A percentile compares a stretch with the other conserved stretches of the same genome.
These are phyloP conservation scores for Hawksworthiomyces lignivorus DNA, from an alignment of 2,329 filamentous ascomycete species.

Conservation along the genomic window DNA sequence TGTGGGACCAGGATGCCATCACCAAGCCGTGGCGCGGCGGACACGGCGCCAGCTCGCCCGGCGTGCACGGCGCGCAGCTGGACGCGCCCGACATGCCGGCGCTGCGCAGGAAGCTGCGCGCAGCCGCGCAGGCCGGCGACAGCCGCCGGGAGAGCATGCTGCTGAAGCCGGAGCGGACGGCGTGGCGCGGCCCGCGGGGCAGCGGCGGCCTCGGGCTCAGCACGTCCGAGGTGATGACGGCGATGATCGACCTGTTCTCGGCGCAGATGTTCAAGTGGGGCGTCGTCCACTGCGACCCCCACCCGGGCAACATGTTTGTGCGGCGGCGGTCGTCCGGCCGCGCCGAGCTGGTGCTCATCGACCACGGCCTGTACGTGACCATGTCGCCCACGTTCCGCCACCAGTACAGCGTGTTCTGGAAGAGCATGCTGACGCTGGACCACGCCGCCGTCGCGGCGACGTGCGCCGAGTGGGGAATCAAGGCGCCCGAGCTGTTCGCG, in stretches of 20 bases:
- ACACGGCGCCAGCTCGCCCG: slow-evolving; percentile 67
- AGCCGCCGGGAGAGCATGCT: slow-evolving; percentile 47
- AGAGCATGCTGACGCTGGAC: slow-evolving; percentile 86
- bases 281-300: slow-evolving; percentile 90
- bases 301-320: slow-evolving; percentile 96
- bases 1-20: slow-evolving; percentile 87
- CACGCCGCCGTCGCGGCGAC: slow-evolving; percentile 69
- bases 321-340: slow-evolving; percentile 74
- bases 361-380: slow-evolving; percentile 92
- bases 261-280: slow-evolving; percentile 98
- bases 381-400: slow-evolving; percentile 78
- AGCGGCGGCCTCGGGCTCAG: slow-evolving; percentile 78
- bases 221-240: slow-evolving; percentile 85
- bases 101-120: slow-evolving; percentile 37
- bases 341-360: slow-evolving; percentile 87
- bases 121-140: slow-evolving; percentile 16
- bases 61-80: slow-evolving; percentile 61
- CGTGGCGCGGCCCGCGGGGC: slow-evolving; percentile 66
- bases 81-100: slow-evolving; percentile 39
- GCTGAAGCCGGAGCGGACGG: slow-evolving; percentile 72
- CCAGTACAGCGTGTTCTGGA: slow-evolving; percentile 89
- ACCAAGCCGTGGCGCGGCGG: slow-evolving; percentile 72
- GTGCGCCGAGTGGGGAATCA: slow-evolving; percentile 77
- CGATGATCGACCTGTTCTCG: slow-evolving; percentile 93
- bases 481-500: slow-evolving; percentile 83